phyloP scores from a whole-genome alignment of 2,329 filamentous ascomycete species.

The Helotiales sp. region DNA sequence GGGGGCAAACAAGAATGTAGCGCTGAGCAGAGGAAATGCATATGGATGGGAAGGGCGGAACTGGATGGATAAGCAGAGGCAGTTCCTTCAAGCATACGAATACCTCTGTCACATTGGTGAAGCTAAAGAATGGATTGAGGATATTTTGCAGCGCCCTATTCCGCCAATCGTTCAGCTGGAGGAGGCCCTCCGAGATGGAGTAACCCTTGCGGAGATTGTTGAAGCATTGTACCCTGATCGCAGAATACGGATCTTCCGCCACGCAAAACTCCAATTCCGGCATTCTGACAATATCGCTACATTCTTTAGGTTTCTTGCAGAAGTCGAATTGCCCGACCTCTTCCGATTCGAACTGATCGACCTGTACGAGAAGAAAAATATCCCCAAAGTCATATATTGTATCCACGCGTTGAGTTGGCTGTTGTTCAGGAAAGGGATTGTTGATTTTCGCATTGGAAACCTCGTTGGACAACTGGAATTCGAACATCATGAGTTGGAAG shows the following conservation, averaged over 20 bases:
- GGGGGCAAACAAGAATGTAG: slow-evolving; percentile 46
- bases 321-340: slow-evolving; percentile 89
- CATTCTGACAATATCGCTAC: slow-evolving; percentile 98
- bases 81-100: slow-evolving; percentile 96
- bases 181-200: slow-evolving; percentile 88
- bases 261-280: slow-evolving; percentile 85
- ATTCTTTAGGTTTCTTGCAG: slow-evolving; percentile 92
- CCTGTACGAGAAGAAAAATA: slow-evolving; percentile 99
- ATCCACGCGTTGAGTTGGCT: slow-evolving; percentile 97
- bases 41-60: slow-evolving; percentile 83
- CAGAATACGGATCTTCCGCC: slow-evolving; percentile 80
- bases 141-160: slow-evolving; percentile 82
- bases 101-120: slow-evolving; percentile 99
- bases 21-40: slow-evolving; percentile 53
- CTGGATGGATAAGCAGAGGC: slow-evolving; percentile 99
- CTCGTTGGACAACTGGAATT: slow-evolving; percentile 96
- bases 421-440: slow-evolving; percentile 91
- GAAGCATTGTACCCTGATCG: slow-evolving; percentile 82
- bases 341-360: slow-evolving; percentile 98
- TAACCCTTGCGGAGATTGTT: slow-evolving; percentile 92
- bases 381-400: slow-evolving; percentile 98
- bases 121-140: slow-evolving; percentile 98
- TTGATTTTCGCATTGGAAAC: slow-evolving; percentile 95
- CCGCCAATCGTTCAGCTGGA: slow-evolving; percentile 93
- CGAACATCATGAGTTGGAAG: slow-evolving; percentile 95